Conservation (phyloP, 179 eudicot species). For the Heliamphora pulchella region DNA sequence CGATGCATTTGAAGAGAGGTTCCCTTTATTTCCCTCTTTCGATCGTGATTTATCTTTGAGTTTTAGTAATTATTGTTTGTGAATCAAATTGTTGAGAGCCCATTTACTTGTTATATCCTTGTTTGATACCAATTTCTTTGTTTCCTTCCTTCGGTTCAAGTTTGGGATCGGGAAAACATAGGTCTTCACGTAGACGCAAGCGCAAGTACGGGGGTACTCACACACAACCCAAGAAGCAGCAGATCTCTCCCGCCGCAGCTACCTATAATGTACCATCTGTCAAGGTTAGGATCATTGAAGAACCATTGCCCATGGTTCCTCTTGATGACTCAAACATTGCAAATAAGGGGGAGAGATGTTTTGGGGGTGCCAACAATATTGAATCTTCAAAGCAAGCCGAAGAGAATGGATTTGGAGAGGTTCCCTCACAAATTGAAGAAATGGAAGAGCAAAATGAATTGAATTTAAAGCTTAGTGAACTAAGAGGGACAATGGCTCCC, state of each 20-base stretch:
- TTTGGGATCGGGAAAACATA: constrained; percentile 50
- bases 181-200: constrained; percentile 54
- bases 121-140: constrained; percentile 16
- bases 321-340: constrained; percentile 18
- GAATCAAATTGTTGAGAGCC: neutral
- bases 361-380: constrained; percentile 25
- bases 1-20: constrained; percentile 74
- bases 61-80: neutral
- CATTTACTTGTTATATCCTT: neutral
- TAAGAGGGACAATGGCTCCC: constrained; percentile 21
- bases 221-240: constrained; percentile 66
- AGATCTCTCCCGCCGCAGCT: constrained; percentile 52
- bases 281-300: constrained; percentile 31
- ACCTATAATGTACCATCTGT: constrained; percentile 42
- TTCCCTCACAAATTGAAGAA: constrained; percentile 30
- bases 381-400: constrained; percentile 24
- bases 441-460: constrained; percentile 33
- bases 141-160: constrained; percentile 32
- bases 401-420: constrained; percentile 31
- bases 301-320: constrained; percentile 26
- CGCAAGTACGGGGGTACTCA: constrained; percentile 42
- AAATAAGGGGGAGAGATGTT: constrained; percentile 22
- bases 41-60: constrained; percentile 12
- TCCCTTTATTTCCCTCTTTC: constrained; percentile 7
- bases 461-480: constrained; percentile 29